These are phyloP conservation scores for Circinella umbellata DNA, from an alignment of 371 early-diverging fungal species.

Conservation along the genomic window DNA sequence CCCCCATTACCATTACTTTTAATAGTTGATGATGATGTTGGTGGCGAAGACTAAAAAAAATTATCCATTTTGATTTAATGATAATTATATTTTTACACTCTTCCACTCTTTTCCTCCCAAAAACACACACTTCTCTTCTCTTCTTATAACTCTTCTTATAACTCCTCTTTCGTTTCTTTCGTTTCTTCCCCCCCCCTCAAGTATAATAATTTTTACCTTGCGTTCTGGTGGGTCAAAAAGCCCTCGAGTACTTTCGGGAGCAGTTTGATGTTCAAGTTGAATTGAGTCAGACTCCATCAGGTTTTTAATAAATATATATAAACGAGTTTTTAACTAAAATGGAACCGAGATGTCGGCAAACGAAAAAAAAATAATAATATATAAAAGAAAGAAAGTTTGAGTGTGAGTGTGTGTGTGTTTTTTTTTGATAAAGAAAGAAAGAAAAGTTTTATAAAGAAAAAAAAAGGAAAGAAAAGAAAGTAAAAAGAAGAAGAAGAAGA, in stretches of 20 bases:
- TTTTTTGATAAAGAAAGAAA: too few species aligned
- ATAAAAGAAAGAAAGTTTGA: neutral
- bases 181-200: too few species aligned
- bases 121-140: neutral
- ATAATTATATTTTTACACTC: neutral
- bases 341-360: conserved; percentile 17
- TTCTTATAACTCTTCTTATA: neutral
- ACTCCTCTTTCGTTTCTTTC: neutral
- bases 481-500: conserved; percentile 7
- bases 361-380: conserved; percentile 1
- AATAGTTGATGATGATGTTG: neutral
- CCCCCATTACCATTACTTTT: too few species aligned
- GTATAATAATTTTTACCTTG: neutral
- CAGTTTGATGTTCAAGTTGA: conserved; percentile 48
- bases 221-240: conserved; percentile 44
- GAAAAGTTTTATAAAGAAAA: neutral
- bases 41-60: conserved; percentile 6
- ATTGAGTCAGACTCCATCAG: conserved; percentile 31
- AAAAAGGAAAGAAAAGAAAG: neutral
- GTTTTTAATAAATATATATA: conserved; percentile 9
- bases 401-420: neutral
- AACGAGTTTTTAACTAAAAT: neutral
- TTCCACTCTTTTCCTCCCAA: neutral
- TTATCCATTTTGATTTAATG: neutral
- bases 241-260: conserved; percentile 55